phyloP scores from a whole-genome alignment of 1,284 basidiomycete species.

The Rhodotorula sp. region DNA sequence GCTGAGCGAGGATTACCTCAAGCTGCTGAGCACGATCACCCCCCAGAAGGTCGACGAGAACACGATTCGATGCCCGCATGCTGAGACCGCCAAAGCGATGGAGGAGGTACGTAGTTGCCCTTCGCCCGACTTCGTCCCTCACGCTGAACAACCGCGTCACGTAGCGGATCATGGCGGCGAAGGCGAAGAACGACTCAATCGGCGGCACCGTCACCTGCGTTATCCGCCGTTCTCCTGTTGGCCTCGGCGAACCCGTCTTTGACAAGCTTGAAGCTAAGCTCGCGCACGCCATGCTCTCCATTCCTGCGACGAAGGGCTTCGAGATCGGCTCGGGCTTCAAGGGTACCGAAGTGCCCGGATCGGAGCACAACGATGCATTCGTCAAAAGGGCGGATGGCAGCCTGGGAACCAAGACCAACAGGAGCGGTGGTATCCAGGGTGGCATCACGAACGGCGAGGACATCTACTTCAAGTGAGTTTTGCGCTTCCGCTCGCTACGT shows the following conservation, averaged over 20 bases:
- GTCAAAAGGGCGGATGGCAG: slow-evolving; percentile 63
- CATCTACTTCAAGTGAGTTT: slow-evolving; percentile 85
- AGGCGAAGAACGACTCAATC: slow-evolving; percentile 87
- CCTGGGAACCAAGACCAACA: slow-evolving; percentile 85
- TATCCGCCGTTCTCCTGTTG: slow-evolving; percentile 82
- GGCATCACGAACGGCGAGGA: slow-evolving; percentile 97
- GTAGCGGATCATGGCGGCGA: slow-evolving; percentile 89
- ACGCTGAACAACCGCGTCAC: neutral
- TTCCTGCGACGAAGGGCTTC: slow-evolving; percentile 97
- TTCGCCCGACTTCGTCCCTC: no score
- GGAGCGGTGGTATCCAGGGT: slow-evolving; percentile 96
- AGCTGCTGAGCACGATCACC: slow-evolving; percentile 75
- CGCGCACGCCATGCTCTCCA: slow-evolving; percentile 97
- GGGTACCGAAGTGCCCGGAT: slow-evolving; percentile 92
- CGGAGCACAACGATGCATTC: slow-evolving; percentile 91
- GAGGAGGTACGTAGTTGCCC: slow-evolving; percentile 60
- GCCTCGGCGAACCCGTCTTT: slow-evolving; percentile 95
- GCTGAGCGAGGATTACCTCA: slow-evolving; percentile 75
- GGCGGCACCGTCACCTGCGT: slow-evolving; percentile 97
- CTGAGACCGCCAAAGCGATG: slow-evolving; percentile 84
- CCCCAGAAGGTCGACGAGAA: slow-evolving; percentile 86
- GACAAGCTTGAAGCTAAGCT: slow-evolving; percentile 98
- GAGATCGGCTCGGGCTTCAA: slow-evolving; percentile 97
- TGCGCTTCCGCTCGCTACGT: neutral
- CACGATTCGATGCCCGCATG: slow-evolving; percentile 85